Base-by-base conservation (phyloP, 1,284 basidiomycete species). In the Ceratorhiza oryzae-sativae region DNA sequence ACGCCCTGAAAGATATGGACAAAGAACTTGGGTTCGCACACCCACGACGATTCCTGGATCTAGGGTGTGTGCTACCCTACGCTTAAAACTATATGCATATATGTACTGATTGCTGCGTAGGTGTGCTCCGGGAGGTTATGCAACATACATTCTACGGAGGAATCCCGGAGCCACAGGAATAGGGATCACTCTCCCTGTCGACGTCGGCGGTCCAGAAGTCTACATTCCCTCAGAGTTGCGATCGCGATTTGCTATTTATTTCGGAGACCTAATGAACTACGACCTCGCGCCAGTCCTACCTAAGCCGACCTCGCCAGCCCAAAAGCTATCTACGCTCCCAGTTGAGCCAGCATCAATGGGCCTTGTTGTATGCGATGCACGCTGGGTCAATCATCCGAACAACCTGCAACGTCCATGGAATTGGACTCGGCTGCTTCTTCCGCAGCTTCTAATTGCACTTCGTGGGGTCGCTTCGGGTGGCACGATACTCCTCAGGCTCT, bases 321-420 rank as follows among this genome's bases (percentile, higher is more conserved):
- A 71, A 23, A 36, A 25, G 2, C 39, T 36, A 4, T 6, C 23
- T 25, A 45, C 63, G 1, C 71, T 67, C 12, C 71, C 56, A 20
- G 60, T 76, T 3, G 62, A 73, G 34, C 51, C 70, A 1, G 48
- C 72, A 1, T 65, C 65, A 9, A 80, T 78, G 63, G 76, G 78
- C 68, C 74, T 82, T 13, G 79, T 81, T 9, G 68, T 81, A 20
- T 77, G 81, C 61, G 82, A 81, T 65, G 80, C 77, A 3, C 80
- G 80, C 67, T 78, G 77, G 2, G 74, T 82, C 8, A 80, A 79
- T 49, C 77, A 74, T 39, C 49, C 58, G 15, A 71, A 73, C 5
- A 67, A 63, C 6, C 13, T 58, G 9, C 36, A 45, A 13, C 65
- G 65, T 1, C 41, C 65, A 4, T 68, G 65, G 46, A 77, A 75